Evolutionary conservation across 495 filamentous ascomycete genomes (phyloP), one percentile per base, ranked within the genome.

Genomic region (Xylaria castorea): DNA sequence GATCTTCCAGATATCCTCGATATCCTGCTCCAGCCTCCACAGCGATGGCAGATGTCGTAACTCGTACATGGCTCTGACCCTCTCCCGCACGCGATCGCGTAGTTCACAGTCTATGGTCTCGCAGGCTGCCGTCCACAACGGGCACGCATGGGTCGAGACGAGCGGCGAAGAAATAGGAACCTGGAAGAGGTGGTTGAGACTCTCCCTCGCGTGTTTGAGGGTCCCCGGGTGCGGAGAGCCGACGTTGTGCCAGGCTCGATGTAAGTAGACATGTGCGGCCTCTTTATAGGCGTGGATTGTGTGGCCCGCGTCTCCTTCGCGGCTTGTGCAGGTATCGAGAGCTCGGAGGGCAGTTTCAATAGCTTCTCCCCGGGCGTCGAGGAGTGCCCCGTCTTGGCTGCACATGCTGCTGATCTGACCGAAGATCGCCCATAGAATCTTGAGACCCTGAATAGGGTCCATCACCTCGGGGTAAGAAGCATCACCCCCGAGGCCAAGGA

Each of bases 91-190:
- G 44, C 74, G 73, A 27, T 75, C 75, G 32, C 78, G 74, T n/a
- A 77, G 66, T 6, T 72, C 62, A 2, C 20, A 22, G n/a, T 78
- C 76, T 61, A 78, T 74, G 4, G 76, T 75, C 55, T 80, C 78
- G 32, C 78, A 80, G 4, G 71, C 78, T 1, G 78, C 76, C n/a
- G 76, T 80, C 78, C 78, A 80, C 30, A 80, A 63, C 12, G 78
- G 76, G 75, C 76, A 80, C 38, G 75, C 73, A n/a, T 80, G 78
- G 14, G 78, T 67, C 14, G 78, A 73, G 16, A 74, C 75, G 20
- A 80, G 78, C 34, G 78, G 73, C 2, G 78, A 80, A 46, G 53
- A 44, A 9, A 77, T 72, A 1, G 76, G 67, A 22, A 80, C 74
- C 22, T 68, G 58, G 40, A 55, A 42, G 16, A 80, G 72, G 38